phyloP scores from a whole-genome alignment of 2,329 filamentous ascomycete species.

The Epichloe hybrida region DNA sequence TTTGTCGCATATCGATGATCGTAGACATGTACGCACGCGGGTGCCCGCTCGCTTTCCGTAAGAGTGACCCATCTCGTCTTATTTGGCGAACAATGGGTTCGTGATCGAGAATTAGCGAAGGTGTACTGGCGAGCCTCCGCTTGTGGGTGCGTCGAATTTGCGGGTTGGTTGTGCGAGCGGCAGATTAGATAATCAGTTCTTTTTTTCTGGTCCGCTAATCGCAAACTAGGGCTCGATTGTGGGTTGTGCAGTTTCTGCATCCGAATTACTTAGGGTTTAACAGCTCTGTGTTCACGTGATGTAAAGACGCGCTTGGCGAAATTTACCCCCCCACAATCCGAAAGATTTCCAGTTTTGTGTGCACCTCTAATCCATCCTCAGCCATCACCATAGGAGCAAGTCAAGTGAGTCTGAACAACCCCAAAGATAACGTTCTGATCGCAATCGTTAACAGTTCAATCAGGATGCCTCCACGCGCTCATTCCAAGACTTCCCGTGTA shows the following conservation, averaged over 20 bases:
- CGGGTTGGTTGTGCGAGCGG: constrained; percentile 24
- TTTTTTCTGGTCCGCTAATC: constrained; percentile 7
- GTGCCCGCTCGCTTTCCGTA: constrained; percentile 78
- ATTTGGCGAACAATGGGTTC: constrained; percentile 25
- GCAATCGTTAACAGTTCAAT: constrained; percentile 12
- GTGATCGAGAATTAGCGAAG: constrained; percentile 30
- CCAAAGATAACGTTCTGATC: background rate
- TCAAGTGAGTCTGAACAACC: constrained; percentile 22
- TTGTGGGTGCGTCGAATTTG: constrained; percentile 24
- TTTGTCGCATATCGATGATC: constrained; percentile 17
- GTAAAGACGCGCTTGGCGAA: constrained; percentile 1
- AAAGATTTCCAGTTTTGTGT: constrained; percentile 15
- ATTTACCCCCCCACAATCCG: constrained; percentile 22
- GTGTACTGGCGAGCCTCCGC: constrained; percentile 18
- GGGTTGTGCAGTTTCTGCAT: constrained; percentile 7
- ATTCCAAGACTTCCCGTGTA: constrained; percentile 99
- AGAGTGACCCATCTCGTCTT: constrained; percentile 70
- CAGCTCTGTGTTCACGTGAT: constrained; percentile 15
- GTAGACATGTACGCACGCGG: constrained; percentile 46
- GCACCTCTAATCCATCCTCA: constrained; percentile 18
- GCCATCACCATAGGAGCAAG: constrained; percentile 25
- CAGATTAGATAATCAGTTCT: constrained; percentile 24
- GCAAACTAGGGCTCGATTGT: constrained; percentile 20
- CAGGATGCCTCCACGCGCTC: constrained; percentile 43
- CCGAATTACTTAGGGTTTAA: constrained; percentile 21